phyloP scores from a whole-genome alignment of 345 rosid species.

The Populus pruinosa region DNA sequence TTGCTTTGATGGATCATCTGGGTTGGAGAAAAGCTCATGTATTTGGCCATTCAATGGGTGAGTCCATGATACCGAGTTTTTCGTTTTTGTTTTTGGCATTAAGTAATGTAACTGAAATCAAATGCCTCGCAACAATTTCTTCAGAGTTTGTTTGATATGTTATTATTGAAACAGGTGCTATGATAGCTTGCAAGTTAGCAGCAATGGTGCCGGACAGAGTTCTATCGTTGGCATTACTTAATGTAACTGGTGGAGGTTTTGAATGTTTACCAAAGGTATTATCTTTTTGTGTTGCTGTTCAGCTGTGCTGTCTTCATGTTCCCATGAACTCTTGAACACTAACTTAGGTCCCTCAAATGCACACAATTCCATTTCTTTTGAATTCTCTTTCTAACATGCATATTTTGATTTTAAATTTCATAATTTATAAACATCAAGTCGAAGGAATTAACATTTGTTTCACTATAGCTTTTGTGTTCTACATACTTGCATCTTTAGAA shows the following conservation, averaged over 20 bases:
- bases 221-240: constrained; percentile 79
- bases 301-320: not conserved
- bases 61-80: constrained; percentile 8
- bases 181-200: constrained; percentile 94
- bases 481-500: not conserved
- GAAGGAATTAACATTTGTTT: not conserved
- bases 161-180: constrained; percentile 59
- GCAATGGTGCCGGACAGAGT: constrained; percentile 80
- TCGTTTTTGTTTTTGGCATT: not conserved
- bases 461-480: too few relatives aligned
- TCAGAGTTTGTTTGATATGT: not conserved
- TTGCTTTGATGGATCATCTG: constrained; percentile 77
- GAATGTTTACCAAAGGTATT: constrained; percentile 91
- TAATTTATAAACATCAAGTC: not conserved
- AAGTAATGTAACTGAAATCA: not conserved
- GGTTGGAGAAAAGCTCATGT: constrained; percentile 85
- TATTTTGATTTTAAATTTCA: not conserved
- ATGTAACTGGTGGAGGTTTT: constrained; percentile 97
- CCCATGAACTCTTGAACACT: not conserved
- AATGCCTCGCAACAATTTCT: not conserved
- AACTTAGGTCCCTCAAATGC: not conserved
- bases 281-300: not conserved
- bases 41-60: constrained; percentile 97
- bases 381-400: not conserved
- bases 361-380: not conserved